Evolutionary conservation across 2,329 filamentous ascomycete genomes (phyloP), one percentile per base, ranked within the genome.

Genomic region (Exophiala oligosperma): DNA sequence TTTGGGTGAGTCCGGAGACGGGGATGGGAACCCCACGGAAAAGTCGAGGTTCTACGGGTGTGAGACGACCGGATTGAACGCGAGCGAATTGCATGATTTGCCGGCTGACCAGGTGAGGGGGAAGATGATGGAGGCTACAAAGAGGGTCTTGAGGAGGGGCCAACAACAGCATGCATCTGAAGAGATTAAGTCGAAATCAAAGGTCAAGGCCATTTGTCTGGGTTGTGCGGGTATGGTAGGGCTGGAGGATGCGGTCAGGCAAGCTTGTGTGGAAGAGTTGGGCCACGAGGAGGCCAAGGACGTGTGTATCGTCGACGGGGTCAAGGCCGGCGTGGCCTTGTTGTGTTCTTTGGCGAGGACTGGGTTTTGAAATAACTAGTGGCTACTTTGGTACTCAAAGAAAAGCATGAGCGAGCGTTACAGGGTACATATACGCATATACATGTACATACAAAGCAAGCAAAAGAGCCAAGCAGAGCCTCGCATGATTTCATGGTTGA

Each of bases 181-280:
- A 35, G 32, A 35, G 32, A 35, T 9, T 6, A 35, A 6, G 21
- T 14, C 26, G 43, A 40, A 2, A 9, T 47, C 52, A 4, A 48
- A 80, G 0, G 76, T 79, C 2, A 77, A 79, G 3, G 89, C 86
- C 24, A 84, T 97, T 6, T 89, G 91, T 68, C 82, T 97, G 77
- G 92, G 92, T 0, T 97, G 92, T 71, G 92, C 90, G 2, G 92
- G 92, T 0, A 96, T 97, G 92, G 87, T 88, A 1, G 92, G 92
- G 0, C 81, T 97, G 74, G 89, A 94, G 66, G 79, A 84, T 41
- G 87, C 87, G 58, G 91, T 97, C 40, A 81, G 87, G 35, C 80
- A 83, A 44, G 88, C 88, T 0, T 88, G 89, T 37, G 68, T 82
- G 0, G 84, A 89, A 57, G 79, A 83, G 50, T 79, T 88, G 56